These are phyloP conservation scores for Ephemerocybe angulata DNA, from an alignment of 768 basidiomycete genomes.

Conservation along the genomic window DNA sequence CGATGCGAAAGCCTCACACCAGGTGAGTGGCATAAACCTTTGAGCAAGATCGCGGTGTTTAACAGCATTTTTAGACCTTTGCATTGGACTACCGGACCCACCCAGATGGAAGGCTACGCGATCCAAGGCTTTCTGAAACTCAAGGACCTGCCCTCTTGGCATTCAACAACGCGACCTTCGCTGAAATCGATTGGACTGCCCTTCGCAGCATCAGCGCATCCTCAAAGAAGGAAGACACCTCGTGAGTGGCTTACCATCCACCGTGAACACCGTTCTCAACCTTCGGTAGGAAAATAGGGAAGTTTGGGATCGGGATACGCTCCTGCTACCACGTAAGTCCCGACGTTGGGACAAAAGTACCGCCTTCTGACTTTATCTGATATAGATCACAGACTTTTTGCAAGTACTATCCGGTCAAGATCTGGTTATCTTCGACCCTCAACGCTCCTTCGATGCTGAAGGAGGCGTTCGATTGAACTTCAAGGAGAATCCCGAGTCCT, in stretches of 20 bases:
- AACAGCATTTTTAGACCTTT: slow-evolving; percentile 18
- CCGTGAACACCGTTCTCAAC: not conserved
- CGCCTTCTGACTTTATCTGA: not conserved
- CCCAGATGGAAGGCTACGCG: slow-evolving; percentile 18
- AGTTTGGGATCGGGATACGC: slow-evolving; percentile 24
- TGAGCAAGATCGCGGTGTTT: not conserved
- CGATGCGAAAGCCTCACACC: slow-evolving; percentile 33
- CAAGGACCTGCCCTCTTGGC: slow-evolving; percentile 40
- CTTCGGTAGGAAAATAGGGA: slow-evolving; percentile 22
- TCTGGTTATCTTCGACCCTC: slow-evolving; percentile 44
- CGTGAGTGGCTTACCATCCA: slow-evolving; percentile 10
- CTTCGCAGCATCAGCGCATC: slow-evolving; percentile 34
- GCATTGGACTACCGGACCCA: slow-evolving; percentile 31
- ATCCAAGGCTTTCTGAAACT: slow-evolving; percentile 22
- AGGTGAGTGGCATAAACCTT: slow-evolving; percentile 19
- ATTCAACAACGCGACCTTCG: slow-evolving; percentile 33
- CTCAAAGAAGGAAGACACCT: slow-evolving; percentile 19
- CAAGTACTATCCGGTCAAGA: slow-evolving; percentile 42
- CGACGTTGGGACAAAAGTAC: not conserved
- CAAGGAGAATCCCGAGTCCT: slow-evolving; percentile 14
- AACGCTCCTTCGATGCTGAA: slow-evolving; percentile 24
- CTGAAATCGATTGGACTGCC: slow-evolving; percentile 35
- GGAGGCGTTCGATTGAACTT: slow-evolving; percentile 33
- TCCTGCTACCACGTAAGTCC: slow-evolving; percentile 25
- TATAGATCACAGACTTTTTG: slow-evolving; percentile 45